A percentile compares a stretch with the other conserved stretches of the same genome.
Conservation (phyloP, 176 grass and related monocot genomes). For the Bonia amplexicaulis region DNA sequence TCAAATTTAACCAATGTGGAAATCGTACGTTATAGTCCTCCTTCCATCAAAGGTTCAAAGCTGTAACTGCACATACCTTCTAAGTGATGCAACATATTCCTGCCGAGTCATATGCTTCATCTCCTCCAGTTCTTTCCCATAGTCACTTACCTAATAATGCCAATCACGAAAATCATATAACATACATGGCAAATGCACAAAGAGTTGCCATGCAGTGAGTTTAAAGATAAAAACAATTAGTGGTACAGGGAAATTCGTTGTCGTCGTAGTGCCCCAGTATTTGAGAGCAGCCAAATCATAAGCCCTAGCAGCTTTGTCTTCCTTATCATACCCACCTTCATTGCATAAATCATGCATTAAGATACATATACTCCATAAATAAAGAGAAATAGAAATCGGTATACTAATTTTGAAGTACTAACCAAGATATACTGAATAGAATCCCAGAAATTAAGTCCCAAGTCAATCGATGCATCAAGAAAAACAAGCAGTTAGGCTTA, state of each 20-base stretch:
- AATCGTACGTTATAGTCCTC: neutral
- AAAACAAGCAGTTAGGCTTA: neutral
- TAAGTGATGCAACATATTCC: slow-evolving; percentile 78
- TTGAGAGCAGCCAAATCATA: too few relatives aligned
- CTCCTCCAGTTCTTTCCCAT: slow-evolving; percentile 67
- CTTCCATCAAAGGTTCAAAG: neutral
- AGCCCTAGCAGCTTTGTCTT: too few relatives aligned
- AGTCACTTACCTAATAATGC: slow-evolving; percentile 45
- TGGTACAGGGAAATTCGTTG: slow-evolving; percentile 67
- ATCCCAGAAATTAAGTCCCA: neutral
- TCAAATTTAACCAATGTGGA: neutral
- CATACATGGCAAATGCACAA: neutral
- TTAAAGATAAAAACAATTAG: neutral
- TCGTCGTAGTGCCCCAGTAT: slow-evolving; percentile 42
- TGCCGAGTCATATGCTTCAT: slow-evolving; percentile 79
- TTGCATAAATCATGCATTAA: neutral
- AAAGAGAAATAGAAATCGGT: neutral
- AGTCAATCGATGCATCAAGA: neutral
- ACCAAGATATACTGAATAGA: slow-evolving; percentile 68
- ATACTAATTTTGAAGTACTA: neutral
- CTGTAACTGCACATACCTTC: slow-evolving; percentile 36
- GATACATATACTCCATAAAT: neutral
- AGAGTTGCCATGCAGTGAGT: neutral
- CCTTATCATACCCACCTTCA: neutral
- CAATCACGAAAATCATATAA: neutral